Evolutionary conservation across 2,329 filamentous ascomycete species (phyloP), one percentile per base, ranked within the genome.

Genomic region (Diplodia seriata): DNA sequence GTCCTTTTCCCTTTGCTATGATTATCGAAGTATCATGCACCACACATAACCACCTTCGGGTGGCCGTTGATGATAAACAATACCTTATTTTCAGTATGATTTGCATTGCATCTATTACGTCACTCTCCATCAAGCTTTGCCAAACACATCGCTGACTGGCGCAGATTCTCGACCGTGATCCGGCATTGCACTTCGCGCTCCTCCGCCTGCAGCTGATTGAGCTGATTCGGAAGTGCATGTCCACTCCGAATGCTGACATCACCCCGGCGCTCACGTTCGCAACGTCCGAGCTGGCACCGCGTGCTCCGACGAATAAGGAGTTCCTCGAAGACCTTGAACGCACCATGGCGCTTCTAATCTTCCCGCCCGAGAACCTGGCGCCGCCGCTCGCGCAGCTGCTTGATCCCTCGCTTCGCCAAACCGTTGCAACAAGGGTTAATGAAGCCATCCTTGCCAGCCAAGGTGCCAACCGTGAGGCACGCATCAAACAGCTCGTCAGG

Each of bases 1-100:
- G 55, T 15, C 26, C 36, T 14, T 55, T 29, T 47, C 23, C 70
- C 72, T 69, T 83, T 87, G 85, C 87, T 81, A 94, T 95, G 95
- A 99, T 99, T 97, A 97, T 85, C 92, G 86, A 68, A 91, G 85
- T 94, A 89, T 97, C 94, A 99, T 99, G 95, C 95, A 99, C 95
- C 95, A 99, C 95, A 93, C 95, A 93, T 95, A 98, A 88, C 36
- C 85, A 86, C 88, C 89, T 87, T 85, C 85, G 88, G 89, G 89
- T 87, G 36, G 36, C 9, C 36, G 82, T 88, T 95, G 95, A 96
- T 96, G 94, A 90, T 85, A 84, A 88, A 86, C 83, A 83, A 82
- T 81, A 82, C 87, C 89, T 91, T 91, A 89, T 92, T 91, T 88
- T 91, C 88, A 91, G 87, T 90, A 93, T 95, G 92, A 96, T 85